phyloP scores from a whole-genome alignment of 2,329 filamentous ascomycete genomes.

The Cytospora schulzeri region DNA sequence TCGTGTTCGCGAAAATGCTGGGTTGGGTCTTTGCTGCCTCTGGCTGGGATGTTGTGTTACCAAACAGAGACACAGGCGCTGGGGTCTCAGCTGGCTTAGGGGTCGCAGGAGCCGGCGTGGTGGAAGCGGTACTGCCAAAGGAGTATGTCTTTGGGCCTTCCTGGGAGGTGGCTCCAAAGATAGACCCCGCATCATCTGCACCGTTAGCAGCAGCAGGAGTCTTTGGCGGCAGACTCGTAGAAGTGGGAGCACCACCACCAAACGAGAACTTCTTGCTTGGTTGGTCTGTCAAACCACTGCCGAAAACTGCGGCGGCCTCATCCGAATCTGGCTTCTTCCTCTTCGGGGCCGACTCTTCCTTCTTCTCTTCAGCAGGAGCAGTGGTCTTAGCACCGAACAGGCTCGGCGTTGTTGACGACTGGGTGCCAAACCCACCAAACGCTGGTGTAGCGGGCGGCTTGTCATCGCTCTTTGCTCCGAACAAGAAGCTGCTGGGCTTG shows the following conservation, averaged over 20 bases:
- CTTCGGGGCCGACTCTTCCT: conserved; percentile 23
- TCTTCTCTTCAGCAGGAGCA: conserved; percentile 13
- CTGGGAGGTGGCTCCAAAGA: conserved; percentile 23
- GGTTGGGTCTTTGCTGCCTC: conserved; percentile 27
- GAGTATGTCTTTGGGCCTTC: conserved; percentile 22
- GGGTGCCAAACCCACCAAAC: conserved; percentile 19
- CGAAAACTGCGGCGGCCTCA: conserved; percentile 20
- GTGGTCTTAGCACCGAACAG: conserved; percentile 22
- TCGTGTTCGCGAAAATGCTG: conserved; percentile 30
- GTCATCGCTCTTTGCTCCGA: conserved; percentile 20
- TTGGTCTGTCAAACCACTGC: conserved; percentile 7
- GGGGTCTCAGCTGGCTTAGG: conserved; percentile 15
- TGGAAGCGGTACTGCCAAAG: conserved; percentile 20
- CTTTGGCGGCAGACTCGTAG: conserved; percentile 25
- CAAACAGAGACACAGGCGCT: conserved; percentile 19
- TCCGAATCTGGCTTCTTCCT: conserved; percentile 23
- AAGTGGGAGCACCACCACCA: conserved; percentile 22
- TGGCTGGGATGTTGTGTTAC: conserved; percentile 13
- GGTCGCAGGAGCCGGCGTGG: conserved; percentile 1
- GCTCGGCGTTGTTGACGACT: conserved; percentile 18
- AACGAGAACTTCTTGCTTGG: conserved; percentile 22
- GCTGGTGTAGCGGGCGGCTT: conserved; percentile 12
- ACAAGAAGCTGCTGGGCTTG: conserved; percentile 23
- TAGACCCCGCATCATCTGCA: conserved; percentile 24
- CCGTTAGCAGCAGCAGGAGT: conserved; percentile 28